Evolutionary conservation across 495 filamentous ascomycete species (phyloP).

Genomic region (Massariosphaeria phaeospora): DNA sequence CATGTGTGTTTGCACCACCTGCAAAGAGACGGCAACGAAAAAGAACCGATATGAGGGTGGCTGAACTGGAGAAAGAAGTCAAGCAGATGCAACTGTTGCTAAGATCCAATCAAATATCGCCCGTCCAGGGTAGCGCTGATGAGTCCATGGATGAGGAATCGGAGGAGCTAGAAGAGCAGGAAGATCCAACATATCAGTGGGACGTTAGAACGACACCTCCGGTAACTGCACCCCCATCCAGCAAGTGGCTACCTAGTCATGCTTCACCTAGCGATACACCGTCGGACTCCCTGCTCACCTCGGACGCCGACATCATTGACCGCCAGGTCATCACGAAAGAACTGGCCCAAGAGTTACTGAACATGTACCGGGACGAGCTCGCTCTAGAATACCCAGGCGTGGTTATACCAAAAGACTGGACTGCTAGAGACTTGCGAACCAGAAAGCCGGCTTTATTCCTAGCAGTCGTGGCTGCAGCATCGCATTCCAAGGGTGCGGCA

Average conservation of each 20-base stretch:
- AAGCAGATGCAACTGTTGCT: conserved; percentile 27
- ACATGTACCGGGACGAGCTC: conserved; percentile 45
- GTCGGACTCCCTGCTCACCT: not conserved
- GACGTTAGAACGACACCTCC: no score
- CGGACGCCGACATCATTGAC: conserved; percentile 44
- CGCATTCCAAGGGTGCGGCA: conserved; percentile 42
- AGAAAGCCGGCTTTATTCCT: conserved; percentile 50
- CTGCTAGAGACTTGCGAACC: conserved; percentile 43
- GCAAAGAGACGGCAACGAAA: conserved; percentile 31
- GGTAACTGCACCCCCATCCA: not conserved
- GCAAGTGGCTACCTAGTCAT: not conserved
- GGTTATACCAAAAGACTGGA: conserved; percentile 41
- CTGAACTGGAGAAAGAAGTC: conserved; percentile 31
- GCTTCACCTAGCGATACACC: not conserved
- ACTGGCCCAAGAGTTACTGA: conserved; percentile 44
- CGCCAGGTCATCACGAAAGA: conserved; percentile 48
- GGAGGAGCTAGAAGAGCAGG: conserved; percentile 12
- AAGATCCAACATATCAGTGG: no score
- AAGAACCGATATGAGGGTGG: conserved; percentile 29
- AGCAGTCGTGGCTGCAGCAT: conserved; percentile 49
- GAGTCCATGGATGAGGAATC: conserved; percentile 9
- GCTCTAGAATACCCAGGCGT: conserved; percentile 44
- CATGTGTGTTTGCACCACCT: conserved; percentile 29
- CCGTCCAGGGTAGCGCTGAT: conserved; percentile 6
- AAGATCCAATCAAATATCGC: conserved; percentile 20